Evolutionary conservation across 2,329 filamentous ascomycete genomes (phyloP).

Genomic region (Basipetospora sp.): DNA sequence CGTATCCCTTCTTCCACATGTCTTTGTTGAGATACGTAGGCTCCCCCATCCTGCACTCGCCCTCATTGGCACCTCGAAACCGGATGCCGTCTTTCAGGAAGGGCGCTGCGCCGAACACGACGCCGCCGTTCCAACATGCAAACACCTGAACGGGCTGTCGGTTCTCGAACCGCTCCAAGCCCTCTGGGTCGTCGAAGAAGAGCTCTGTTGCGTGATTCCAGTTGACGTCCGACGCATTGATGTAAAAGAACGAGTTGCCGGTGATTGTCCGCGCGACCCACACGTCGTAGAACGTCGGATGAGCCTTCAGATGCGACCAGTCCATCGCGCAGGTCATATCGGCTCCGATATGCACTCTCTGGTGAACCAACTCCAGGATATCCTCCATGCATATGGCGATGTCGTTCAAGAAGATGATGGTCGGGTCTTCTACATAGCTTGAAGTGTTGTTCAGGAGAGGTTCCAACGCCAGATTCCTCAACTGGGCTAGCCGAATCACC

Average conservation of each 20-base stretch:
- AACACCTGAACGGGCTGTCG: constrained; percentile 42
- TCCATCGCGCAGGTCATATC: constrained; percentile 47
- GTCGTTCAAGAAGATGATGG: constrained; percentile 39
- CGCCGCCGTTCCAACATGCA: constrained; percentile 45
- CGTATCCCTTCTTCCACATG: constrained; percentile 33
- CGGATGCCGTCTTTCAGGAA: constrained; percentile 27
- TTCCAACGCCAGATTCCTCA: constrained; percentile 37
- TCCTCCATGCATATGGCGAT: constrained; percentile 39
- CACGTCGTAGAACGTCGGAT: constrained; percentile 41
- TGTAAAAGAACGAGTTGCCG: constrained; percentile 41
- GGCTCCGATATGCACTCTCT: constrained; percentile 29
- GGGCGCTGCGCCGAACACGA: constrained; percentile 31
- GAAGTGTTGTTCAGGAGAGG: constrained; percentile 24
- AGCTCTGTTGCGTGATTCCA: constrained; percentile 35
- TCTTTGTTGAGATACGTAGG: constrained; percentile 43
- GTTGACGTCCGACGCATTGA: constrained; percentile 28
- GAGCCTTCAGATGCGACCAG: constrained; percentile 31
- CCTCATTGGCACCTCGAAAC: constrained; percentile 26
- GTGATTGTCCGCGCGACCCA: constrained; percentile 38
- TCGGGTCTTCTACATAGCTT: constrained; percentile 20
- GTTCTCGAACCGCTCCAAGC: constrained; percentile 18
- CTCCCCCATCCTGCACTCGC: constrained; percentile 40
- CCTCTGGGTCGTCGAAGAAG: constrained; percentile 33
- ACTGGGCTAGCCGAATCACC: constrained; percentile 30
- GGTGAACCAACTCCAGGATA: constrained; percentile 39